Base-by-base conservation (phyloP, 1,284 basidiomycete species). In the Austroboletus novae-zelandiae region DNA sequence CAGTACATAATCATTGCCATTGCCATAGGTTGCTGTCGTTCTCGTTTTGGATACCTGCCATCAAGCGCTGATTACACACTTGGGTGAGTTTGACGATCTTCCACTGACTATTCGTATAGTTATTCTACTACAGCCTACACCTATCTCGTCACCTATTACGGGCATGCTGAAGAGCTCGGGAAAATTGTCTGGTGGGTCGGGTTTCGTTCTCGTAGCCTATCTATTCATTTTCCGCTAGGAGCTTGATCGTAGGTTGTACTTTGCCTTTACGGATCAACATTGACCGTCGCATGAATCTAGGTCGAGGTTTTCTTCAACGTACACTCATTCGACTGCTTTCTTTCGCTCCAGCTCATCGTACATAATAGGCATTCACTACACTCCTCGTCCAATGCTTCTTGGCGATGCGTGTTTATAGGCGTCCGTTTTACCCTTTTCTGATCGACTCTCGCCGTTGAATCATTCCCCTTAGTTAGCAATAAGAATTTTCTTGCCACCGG, bases 31-130 rank as follows among this genome's bases (percentile, higher is more conserved):
- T 41, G 63, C 60, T 32, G 58, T 67, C 18, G 74, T 78, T 0
- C 74, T 79, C 62, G 0, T 69, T 1, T 77, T 74, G 43, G 83
- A 84, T 47, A 78, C 77, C 0, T 51, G 75, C 3, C 83, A 84
- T 52, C 77, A 84, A 62, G 70, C 64, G 0, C 61, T 84, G 27
- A 81, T 85, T 45, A 73, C 75, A 5, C 81, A 84, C 54, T 72
- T 73, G 1, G 67, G 82, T 77, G 61, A 39, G 71, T 56, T 1
- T 6, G 34, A 31, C 30, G 15, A 18, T 32, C 8, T 7, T 7
- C 1, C 8, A 3, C n/a, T 2, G 1, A 10, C 17, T 4, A 11
- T 31, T 34, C 13, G 7, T 20, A 31, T 30, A 40, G 40, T 41
- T 15, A 43, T 42, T 17, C 30, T 9, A 17, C 7, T 14, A 30